These are phyloP conservation scores for Vararia minispora DNA, from an alignment of 768 basidiomycete species.

Conservation along the genomic window DNA sequence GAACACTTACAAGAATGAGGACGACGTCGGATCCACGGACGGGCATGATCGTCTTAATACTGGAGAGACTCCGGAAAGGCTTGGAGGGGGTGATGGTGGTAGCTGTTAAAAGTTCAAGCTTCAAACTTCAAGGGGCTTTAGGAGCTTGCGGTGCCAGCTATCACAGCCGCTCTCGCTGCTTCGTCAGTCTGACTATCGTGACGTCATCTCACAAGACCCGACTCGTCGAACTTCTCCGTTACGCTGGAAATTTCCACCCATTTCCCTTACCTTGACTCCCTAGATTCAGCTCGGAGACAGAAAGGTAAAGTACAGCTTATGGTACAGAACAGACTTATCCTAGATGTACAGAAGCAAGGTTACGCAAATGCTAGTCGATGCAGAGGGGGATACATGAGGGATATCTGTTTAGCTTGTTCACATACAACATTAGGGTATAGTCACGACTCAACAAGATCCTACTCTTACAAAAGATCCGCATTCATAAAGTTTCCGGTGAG, in stretches of 20 bases:
- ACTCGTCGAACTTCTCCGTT: too few relatives aligned
- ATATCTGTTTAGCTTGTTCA: not conserved
- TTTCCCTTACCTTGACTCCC: too few relatives aligned
- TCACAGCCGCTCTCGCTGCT: too few relatives aligned
- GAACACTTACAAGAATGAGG: constrained; percentile 55
- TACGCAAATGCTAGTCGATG: not conserved
- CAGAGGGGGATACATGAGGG: not conserved
- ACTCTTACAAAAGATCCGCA: constrained; percentile 16
- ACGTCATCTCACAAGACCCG: too few relatives aligned
- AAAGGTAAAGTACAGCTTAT: too few relatives aligned
- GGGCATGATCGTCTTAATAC: constrained; percentile 21
- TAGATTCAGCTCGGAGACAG: too few relatives aligned
- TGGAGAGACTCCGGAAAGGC: not conserved
- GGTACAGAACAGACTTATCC: too few relatives aligned
- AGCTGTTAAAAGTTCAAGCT: not conserved
- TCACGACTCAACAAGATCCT: not conserved
- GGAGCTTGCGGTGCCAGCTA: too few relatives aligned
- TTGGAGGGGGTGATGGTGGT: not conserved
- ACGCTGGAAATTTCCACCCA: too few relatives aligned
- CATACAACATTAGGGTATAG: constrained; percentile 1
- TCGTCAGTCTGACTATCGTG: too few relatives aligned
- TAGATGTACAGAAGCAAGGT: too few relatives aligned
- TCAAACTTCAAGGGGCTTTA: too few relatives aligned
- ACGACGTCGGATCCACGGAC: constrained; percentile 61
- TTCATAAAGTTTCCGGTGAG: constrained; percentile 13